Percentiles rank a stretch among this genome's conserved stretches.
Evolutionary conservation across 305 asterid genomes (phyloP).

Genomic region (Solanum hybrid): DNA sequence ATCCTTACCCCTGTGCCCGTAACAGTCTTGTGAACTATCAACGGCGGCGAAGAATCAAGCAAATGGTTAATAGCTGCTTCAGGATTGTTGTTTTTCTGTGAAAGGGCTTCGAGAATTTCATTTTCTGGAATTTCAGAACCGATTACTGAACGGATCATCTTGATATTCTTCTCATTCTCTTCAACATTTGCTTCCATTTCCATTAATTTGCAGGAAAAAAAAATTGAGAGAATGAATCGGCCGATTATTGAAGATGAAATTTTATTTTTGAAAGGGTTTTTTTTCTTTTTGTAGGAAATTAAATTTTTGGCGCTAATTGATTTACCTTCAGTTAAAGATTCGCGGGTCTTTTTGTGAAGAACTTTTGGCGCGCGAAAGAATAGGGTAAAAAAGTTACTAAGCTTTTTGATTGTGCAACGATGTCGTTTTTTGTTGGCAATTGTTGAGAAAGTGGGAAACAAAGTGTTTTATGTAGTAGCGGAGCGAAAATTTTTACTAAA

Average conservation of each 20-base stretch:
- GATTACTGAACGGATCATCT: conserved; percentile 18
- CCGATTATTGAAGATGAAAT: not conserved
- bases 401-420: not conserved
- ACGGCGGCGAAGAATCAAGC: conserved; percentile 9
- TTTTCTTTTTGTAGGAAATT: not conserved
- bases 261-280: too few relatives aligned
- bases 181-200: conserved; percentile 16
- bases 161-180: conserved; percentile 17
- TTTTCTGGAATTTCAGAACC: conserved; percentile 22
- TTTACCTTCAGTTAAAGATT: not conserved
- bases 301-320: not conserved
- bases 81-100: conserved; percentile 14
- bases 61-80: conserved; percentile 20
- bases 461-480: not conserved
- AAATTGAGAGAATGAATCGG: not conserved
- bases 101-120: conserved; percentile 20
- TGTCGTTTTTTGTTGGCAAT: not conserved
- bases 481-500: too few relatives aligned
- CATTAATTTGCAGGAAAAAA: not conserved
- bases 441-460: not conserved
- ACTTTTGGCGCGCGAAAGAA: not conserved
- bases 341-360: not conserved
- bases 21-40: conserved; percentile 26
- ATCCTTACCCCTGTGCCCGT: conserved; percentile 51
- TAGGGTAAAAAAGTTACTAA: not conserved